phyloP scores from a whole-genome alignment of 1,284 basidiomycete genomes.

The Polyporus tsugae region DNA sequence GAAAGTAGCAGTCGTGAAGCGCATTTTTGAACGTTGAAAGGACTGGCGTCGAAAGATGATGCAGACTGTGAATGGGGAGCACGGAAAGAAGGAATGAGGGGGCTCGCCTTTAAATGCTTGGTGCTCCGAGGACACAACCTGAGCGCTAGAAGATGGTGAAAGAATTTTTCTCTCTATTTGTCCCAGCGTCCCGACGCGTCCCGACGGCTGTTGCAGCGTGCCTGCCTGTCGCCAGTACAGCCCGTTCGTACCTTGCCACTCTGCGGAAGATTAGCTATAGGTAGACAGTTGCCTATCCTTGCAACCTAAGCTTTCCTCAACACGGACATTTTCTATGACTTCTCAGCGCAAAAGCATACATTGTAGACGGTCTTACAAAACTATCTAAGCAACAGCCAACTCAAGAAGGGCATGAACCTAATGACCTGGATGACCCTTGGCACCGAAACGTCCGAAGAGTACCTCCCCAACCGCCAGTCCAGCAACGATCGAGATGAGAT shows the following conservation, averaged over 20 bases:
- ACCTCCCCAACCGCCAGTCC: constrained; percentile 74
- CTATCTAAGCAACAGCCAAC: background rate
- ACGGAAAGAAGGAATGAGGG: constrained; percentile 13
- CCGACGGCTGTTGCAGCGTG: background rate
- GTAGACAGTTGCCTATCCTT: background rate
- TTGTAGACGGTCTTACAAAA: background rate
- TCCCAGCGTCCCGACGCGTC: background rate
- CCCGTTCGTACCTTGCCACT: background rate
- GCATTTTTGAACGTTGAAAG: constrained; percentile 38
- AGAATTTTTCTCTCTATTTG: constrained; percentile 44
- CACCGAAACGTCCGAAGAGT: constrained; percentile 62
- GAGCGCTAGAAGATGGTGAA: constrained; percentile 28
- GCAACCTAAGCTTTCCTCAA: background rate
- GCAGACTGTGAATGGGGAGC: constrained; percentile 15
- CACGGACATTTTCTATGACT: background rate
- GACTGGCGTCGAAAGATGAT: background rate
- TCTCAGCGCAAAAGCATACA: background rate
- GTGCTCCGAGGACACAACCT: background rate
- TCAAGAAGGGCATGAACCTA: background rate
- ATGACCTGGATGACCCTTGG: constrained; percentile 36
- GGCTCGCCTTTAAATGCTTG: constrained; percentile 25
- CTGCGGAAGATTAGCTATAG: background rate
- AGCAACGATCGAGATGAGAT: constrained; percentile 67
- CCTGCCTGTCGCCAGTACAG: background rate
- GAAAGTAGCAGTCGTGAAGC: constrained; percentile 43